Base-by-base conservation (phyloP, 345 rosid genomes). In the Pugionium dolabratum region DNA sequence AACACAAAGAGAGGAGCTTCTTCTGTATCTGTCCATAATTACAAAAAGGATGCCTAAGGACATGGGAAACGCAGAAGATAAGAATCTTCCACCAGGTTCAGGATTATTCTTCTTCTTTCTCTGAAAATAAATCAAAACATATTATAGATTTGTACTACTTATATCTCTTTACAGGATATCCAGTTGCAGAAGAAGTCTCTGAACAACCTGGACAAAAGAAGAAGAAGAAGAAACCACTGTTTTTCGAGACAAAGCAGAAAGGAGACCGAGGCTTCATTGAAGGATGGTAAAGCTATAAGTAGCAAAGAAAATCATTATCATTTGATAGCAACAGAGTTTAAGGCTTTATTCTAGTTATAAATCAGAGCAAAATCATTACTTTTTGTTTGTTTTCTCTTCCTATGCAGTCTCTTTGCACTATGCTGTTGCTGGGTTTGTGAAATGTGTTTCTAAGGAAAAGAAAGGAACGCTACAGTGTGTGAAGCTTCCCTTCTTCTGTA, bases 371-470 rank as follows among this genome's bases (percentile, higher is more conserved):
- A 56, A 58, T 10, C 43, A 4, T 34, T 18, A 30, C 0, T 4
- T 4, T 36, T 8, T 32, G 39, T 7, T 29, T 30, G 45, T 43
- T 64, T 50, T 1, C 35, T 50, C 41, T 50, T 59, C 2, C 2
- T 50, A 25, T 73, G 63, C 51, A 73, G 77, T 46, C 63, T 73
- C 72, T 66, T 59, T 59, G 77, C 77, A 52, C 72, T 73, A 31
- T 66, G 77, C 61, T 73, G 77, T 62, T 73, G 77, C 72, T 73
- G 77, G 77, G 27, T 73, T 26, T 73, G 77, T 66, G 77, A 73
- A 8, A 73, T 66, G 72, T 73, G 77, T 73, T 73, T 51, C 45
- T 73, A 53, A 73, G 51, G 1, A 59, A 35, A 28, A 25, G 10
- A 40, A 42, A 46, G 18, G 59, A 43, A 40, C 5, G n/a, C 4